These are phyloP conservation scores for Pseudocohnilembus persalinus DNA, from an alignment of 169 alveolate genomes.

Conservation along the genomic window DNA sequence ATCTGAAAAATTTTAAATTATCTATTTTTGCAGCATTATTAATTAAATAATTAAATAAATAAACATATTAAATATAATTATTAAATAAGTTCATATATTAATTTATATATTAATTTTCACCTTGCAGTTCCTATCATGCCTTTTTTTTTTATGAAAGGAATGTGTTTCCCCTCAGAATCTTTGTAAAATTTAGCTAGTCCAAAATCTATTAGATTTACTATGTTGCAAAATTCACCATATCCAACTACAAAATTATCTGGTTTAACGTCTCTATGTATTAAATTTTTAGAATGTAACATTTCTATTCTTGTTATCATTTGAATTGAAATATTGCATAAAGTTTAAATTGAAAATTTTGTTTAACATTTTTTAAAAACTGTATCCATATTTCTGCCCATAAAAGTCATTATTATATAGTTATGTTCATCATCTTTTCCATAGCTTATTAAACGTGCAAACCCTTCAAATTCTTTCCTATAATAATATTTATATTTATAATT, in stretches of 20 bases:
- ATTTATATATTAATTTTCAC: constrained; percentile 6
- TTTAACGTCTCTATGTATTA: constrained; percentile 70
- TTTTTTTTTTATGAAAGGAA: constrained; percentile 46
- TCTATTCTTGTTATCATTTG: constrained; percentile 46
- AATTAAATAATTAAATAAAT: too few species aligned
- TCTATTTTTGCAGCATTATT: too few species aligned
- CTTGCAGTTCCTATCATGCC: constrained; percentile 55
- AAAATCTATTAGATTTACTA: constrained; percentile 59
- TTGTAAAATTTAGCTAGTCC: constrained; percentile 67
- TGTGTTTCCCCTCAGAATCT: constrained; percentile 46
- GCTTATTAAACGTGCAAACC: constrained; percentile 29
- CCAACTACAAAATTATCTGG: constrained; percentile 75
- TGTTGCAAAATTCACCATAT: constrained; percentile 32
- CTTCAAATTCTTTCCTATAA: neutral
- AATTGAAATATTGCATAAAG: constrained; percentile 45
- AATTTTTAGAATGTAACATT: constrained; percentile 58
- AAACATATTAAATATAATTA: too few species aligned
- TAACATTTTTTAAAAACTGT: constrained; percentile 47
- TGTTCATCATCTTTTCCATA: constrained; percentile 52
- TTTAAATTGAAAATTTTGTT: constrained; percentile 50
- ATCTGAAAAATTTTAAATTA: too few species aligned
- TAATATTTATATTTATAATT: constrained; percentile 25
- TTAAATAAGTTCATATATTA: too few species aligned
- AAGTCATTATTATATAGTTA: constrained; percentile 45
- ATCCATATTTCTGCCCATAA: constrained; percentile 49